Evolutionary conservation across 2,329 filamentous ascomycete genomes (phyloP), one percentile per base, ranked within the genome.

Genomic region (Penicillium concentricum): DNA sequence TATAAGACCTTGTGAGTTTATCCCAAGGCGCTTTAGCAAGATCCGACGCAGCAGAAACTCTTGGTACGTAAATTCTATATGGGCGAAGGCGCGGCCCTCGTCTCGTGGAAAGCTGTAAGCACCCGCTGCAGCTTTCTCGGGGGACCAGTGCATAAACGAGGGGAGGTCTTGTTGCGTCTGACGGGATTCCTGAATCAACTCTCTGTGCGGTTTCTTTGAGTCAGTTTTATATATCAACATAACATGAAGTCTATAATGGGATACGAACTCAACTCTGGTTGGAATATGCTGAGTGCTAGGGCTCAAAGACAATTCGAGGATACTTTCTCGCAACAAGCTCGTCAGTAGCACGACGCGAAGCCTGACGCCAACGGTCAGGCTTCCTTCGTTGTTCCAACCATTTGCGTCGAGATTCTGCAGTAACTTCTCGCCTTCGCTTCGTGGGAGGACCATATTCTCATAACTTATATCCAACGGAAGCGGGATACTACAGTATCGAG

Each of bases 401-500:
- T 61, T 53, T 2, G 56, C 24, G 13, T 61, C 64, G 6, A 68
- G 54, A 12, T 52, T 56, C 38, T 28, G 52, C 3, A 59, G n/a
- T 44, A 51, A 56, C 26, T 26, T 38, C 4, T 62, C 59, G 24
- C 63, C 37, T 18, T 51, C 54, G 1, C 41, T 45, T 2, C 60
- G 56, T 24, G 62, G 42, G 18, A 60, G 35, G 7, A 61, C 55
- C 5, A 70, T 34, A 9, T 64, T 57, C 4, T 67, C 62, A 24
- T 56, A 58, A 7, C 51, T 50, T 7, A 71, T 48, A 41, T 70
- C 68, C 22, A 71, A 39, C 0, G 62, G 62, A 4, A 42, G 45
- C 16, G 39, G 56, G 2, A 64, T 41, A 26, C 66, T 60, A 59
- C 76, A 78, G 52, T 73, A 78, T 20, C 69, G 69, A 35, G 69